phyloP scores from a whole-genome alignment of 2,329 filamentous ascomycete species.

The Bisporella sp. region DNA sequence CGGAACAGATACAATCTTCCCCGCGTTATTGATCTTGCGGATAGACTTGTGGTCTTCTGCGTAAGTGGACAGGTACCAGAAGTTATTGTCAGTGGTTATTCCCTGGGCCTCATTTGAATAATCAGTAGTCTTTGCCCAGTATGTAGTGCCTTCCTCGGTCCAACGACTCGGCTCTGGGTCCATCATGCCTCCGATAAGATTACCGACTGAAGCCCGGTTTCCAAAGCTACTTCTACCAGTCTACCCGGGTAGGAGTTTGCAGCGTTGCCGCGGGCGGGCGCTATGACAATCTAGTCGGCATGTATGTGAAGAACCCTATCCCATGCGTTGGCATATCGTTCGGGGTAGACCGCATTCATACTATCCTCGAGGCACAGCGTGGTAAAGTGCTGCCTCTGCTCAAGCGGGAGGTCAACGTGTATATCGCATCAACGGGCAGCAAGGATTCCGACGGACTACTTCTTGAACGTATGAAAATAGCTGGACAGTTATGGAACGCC shows the following conservation, averaged over 20 bases:
- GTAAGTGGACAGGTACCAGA: no score
- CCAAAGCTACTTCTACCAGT: no score
- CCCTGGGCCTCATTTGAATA: no score
- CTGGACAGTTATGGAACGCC: slow-evolving; percentile 69
- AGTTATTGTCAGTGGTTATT: no score
- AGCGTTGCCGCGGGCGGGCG: slow-evolving; percentile 1
- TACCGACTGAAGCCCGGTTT: no score
- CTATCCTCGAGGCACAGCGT: slow-evolving; percentile 24
- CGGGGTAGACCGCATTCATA: slow-evolving; percentile 87
- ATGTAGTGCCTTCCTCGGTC: no score
- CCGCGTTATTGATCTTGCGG: no score
- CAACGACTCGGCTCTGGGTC: no score
- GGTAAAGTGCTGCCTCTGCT: slow-evolving; percentile 21
- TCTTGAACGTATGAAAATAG: slow-evolving; percentile 73
- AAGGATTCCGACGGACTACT: slow-evolving; percentile 47
- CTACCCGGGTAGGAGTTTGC: not conserved
- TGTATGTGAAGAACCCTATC: slow-evolving; percentile 79
- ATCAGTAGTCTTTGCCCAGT: no score
- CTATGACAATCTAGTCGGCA: slow-evolving; percentile 85
- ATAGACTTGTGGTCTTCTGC: no score
- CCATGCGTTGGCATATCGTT: slow-evolving; percentile 80
- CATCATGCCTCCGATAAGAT: no score
- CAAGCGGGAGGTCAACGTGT: slow-evolving; percentile 71
- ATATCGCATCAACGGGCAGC: slow-evolving; percentile 57
- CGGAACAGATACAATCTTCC: no score